Evolutionary conservation across 2,329 filamentous ascomycete genomes (phyloP).

Genomic region (Fusarium sp.): DNA sequence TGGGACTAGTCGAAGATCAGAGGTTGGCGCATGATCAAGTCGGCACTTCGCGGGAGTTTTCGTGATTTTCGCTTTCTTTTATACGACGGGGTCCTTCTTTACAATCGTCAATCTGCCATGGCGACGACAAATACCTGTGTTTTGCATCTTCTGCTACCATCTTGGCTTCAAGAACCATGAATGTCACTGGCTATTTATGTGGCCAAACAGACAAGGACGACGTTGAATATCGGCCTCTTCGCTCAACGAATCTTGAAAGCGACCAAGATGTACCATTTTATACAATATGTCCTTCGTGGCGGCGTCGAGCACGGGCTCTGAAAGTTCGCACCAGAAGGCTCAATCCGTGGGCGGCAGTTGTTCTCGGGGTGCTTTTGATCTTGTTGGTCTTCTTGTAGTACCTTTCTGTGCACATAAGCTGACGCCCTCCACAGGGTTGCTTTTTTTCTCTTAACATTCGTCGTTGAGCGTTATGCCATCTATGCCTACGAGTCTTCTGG

Average conservation of each 20-base stretch:
- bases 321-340: conserved; percentile 4
- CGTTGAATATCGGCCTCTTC: conserved; percentile 33
- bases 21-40: conserved; percentile 31
- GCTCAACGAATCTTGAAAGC: background rate
- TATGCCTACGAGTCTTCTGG: conserved; percentile 37
- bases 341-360: conserved; percentile 6
- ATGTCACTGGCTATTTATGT: conserved; percentile 25
- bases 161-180: conserved; percentile 13
- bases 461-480: conserved; percentile 31
- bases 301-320: background rate
- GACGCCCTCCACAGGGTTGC: conserved; percentile 18
- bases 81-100: conserved; percentile 7
- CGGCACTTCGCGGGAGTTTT: conserved; percentile 29
- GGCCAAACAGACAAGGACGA: conserved; percentile 26
- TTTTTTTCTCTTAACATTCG: conserved; percentile 28
- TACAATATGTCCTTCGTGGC: background rate
- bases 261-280: background rate
- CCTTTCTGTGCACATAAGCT: background rate
- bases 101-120: background rate
- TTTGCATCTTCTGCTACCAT: background rate
- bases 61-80: conserved; percentile 7
- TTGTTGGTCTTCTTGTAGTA: conserved; percentile 21
- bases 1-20: conserved; percentile 14
- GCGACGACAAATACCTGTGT: background rate
- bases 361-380: conserved; percentile 11